Percentiles rank a stretch among this genome's conserved stretches.
Conservation (phyloP, 1,284 basidiomycete species). For the Anthracocystis panici-leucophaei region DNA sequence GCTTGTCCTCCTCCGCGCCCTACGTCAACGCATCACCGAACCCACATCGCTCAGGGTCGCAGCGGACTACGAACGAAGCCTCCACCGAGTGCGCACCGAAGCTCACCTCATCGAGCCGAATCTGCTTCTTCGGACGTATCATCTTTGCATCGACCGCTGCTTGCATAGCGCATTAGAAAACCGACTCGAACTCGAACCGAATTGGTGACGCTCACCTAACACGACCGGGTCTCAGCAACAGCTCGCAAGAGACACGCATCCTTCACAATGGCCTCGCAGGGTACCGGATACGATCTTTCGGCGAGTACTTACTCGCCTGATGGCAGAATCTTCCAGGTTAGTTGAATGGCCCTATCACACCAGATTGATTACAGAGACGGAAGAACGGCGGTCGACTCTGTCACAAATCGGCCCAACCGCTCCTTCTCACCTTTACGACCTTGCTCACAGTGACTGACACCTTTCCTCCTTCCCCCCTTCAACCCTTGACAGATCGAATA, state of each 20-base stretch:
- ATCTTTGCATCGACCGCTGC: background rate
- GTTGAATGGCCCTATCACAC: background rate
- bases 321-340: conserved; percentile 90
- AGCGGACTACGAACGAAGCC: background rate
- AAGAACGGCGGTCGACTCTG: too few relatives aligned
- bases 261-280: conserved; percentile 87
- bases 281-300: conserved; percentile 97
- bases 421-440: too few relatives aligned
- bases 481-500: conserved; percentile 81
- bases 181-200: background rate
- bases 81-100: background rate
- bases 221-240: background rate
- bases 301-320: conserved; percentile 98
- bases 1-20: background rate
- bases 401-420: too few relatives aligned
- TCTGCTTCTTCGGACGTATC: background rate
- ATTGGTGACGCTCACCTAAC: background rate
- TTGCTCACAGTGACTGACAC: conserved; percentile 2
- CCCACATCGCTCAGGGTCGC: too few relatives aligned
- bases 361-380: too few relatives aligned
- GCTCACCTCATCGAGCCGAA: background rate
- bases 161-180: background rate
- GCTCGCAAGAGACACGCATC: background rate
- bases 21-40: background rate
- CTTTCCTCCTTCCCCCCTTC: background rate